Conservation (phyloP, 1,139 yeast genomes). For the Kluyveromyces sp. region DNA sequence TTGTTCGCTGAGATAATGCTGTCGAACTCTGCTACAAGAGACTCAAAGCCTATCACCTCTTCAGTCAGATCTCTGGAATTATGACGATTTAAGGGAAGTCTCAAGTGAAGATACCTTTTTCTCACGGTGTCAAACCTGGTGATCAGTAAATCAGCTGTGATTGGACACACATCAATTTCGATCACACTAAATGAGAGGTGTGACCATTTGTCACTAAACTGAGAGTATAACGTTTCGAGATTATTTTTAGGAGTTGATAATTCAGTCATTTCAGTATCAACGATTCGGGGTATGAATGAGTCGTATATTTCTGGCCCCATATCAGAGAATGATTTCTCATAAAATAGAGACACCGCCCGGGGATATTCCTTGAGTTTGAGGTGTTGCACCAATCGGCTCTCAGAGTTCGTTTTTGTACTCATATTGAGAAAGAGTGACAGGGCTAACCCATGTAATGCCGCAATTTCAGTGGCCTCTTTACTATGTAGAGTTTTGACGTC, state of each 20-base stretch:
- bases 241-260: not conserved
- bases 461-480: conserved; percentile 15
- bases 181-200: conserved; percentile 46
- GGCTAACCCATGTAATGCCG: conserved; percentile 21
- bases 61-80: conserved; percentile 42
- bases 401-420: conserved; percentile 3
- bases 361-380: conserved; percentile 19
- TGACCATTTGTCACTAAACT: conserved; percentile 7
- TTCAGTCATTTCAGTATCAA: conserved; percentile 14
- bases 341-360: conserved; percentile 19
- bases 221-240: conserved; percentile 12
- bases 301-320: conserved; percentile 20
- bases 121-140: conserved; percentile 37
- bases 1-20: conserved; percentile 56
- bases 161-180: conserved; percentile 54
- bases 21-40: conserved; percentile 41
- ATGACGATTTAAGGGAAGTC: conserved; percentile 55
- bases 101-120: conserved; percentile 41
- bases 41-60: conserved; percentile 39
- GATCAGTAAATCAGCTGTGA: conserved; percentile 51
- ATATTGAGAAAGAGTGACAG: conserved; percentile 20
- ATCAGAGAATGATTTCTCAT: conserved; percentile 19
- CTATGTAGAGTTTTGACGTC: conserved; percentile 14
- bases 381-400: conserved; percentile 8
- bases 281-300: conserved; percentile 9